These are phyloP conservation scores for Suhomyces guaymorum DNA, from an alignment of 1,139 yeast species.

Conservation along the genomic window DNA sequence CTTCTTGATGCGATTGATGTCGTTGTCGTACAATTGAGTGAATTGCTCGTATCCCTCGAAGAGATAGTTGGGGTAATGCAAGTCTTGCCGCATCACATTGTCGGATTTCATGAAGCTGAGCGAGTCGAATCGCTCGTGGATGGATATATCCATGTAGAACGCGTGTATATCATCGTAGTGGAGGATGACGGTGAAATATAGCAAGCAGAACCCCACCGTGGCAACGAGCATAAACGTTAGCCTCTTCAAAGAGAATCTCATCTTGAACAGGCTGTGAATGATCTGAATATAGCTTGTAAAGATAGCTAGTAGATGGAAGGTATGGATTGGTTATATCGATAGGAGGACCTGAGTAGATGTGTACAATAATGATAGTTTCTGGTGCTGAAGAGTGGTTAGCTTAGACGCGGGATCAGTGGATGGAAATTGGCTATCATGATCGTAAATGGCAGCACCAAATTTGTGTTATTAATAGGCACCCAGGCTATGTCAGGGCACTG, in stretches of 20 bases:
- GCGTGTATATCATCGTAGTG: constrained; percentile 1
- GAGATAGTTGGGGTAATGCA: constrained; percentile 36
- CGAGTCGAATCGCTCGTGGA: constrained; percentile 15
- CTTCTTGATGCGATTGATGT: constrained; percentile 15
- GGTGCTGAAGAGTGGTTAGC: too few species aligned
- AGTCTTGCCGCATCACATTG: constrained; percentile 17
- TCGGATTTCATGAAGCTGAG: constrained; percentile 20
- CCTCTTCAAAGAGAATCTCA: constrained; percentile 16
- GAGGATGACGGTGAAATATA: constrained; percentile 3
- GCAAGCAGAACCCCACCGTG: neutral
- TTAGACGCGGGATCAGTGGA: too few species aligned
- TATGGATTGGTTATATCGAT: too few species aligned
- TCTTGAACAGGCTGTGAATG: constrained; percentile 1
- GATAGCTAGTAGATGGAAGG: too few species aligned
- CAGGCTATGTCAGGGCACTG: neutral
- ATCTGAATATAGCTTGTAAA: neutral
- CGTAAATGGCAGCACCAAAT: neutral
- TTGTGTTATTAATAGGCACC: neutral
- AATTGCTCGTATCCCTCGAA: constrained; percentile 28
- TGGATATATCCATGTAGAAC: constrained; percentile 2
- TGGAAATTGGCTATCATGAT: too few species aligned
- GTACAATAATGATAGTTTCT: too few species aligned
- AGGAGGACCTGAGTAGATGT: too few species aligned
- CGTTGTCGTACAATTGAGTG: constrained; percentile 15
- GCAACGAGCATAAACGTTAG: constrained; percentile 4